phyloP scores from a whole-genome alignment of 257 asterid genomes.

The Salvia hispanica region DNA sequence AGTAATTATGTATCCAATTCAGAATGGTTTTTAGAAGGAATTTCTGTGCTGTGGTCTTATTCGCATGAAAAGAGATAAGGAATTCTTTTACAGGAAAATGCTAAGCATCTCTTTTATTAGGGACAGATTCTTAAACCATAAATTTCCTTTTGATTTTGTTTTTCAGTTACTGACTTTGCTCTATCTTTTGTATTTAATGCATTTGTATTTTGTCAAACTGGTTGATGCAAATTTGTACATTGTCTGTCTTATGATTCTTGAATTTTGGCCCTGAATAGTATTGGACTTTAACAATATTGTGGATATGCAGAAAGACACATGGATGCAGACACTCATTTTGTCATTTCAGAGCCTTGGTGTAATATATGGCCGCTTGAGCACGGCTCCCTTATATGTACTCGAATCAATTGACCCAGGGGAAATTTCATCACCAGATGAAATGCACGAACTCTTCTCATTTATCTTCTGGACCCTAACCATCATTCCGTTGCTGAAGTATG shows the following conservation, averaged over 20 bases:
- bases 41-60: neutral
- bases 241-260: conserved; percentile 11
- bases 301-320: conserved; percentile 47
- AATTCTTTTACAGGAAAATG: conserved; percentile 6
- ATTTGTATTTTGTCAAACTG: conserved; percentile 6
- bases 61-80: neutral
- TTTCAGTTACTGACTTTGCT: conserved; percentile 1
- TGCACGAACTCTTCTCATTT: conserved; percentile 78
- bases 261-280: conserved; percentile 1
- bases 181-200: conserved; percentile 15
- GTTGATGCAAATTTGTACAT: neutral
- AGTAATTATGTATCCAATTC: neutral
- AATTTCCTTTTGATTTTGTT: neutral
- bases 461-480: conserved; percentile 82
- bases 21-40: neutral
- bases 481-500: conserved; percentile 82
- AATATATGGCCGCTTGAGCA: conserved; percentile 85
- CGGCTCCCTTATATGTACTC: conserved; percentile 83
- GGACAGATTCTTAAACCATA: neutral
- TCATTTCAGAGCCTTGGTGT: conserved; percentile 96
- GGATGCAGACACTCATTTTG: conserved; percentile 55
- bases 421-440: conserved; percentile 56
- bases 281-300: conserved; percentile 21
- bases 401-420: conserved; percentile 64
- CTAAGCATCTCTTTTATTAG: conserved; percentile 9